Conservation (phyloP, 768 basidiomycete genomes). For the Ephemerocybe angulata region DNA sequence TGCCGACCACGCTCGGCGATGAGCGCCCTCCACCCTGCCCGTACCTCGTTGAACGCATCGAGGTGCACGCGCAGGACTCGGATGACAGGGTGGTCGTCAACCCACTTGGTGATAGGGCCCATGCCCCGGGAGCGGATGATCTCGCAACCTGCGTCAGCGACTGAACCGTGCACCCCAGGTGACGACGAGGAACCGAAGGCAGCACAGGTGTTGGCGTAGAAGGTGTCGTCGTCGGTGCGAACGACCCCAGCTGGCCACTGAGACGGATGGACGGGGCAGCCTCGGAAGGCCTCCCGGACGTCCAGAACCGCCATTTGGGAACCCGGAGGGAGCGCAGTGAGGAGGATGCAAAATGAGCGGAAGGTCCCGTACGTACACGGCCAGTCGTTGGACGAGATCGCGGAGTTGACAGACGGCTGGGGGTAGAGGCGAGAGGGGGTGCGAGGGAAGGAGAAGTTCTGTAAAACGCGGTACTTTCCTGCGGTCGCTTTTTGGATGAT, state of each 20-base stretch:
- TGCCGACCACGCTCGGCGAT: too few relatives aligned
- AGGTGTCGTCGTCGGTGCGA: not conserved
- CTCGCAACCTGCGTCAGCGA: not conserved
- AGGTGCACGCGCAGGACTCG: too few relatives aligned
- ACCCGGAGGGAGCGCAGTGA: not conserved
- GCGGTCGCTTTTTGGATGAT: conserved; percentile 32
- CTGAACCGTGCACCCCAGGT: not conserved
- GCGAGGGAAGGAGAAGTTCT: conserved; percentile 32
- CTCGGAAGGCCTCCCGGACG: not conserved
- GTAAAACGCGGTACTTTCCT: conserved; percentile 26
- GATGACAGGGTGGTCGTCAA: too few relatives aligned
- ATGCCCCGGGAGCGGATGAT: not conserved
- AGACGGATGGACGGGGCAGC: not conserved
- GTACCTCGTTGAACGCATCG: too few relatives aligned
- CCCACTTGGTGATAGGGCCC: not conserved
- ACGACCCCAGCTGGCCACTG: not conserved
- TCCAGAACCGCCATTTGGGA: not conserved
- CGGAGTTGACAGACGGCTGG: not conserved
- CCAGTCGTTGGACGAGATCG: not conserved
- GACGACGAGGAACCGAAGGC: not conserved
- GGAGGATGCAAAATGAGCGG: not conserved
- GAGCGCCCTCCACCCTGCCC: too few relatives aligned
- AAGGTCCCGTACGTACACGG: too few relatives aligned
- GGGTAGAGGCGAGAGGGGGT: not conserved
- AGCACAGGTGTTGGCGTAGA: not conserved